Evolutionary conservation across 2,329 filamentous ascomycete genomes (phyloP), one percentile per base, ranked within the genome.

Genomic region (Lachnellula arida): DNA sequence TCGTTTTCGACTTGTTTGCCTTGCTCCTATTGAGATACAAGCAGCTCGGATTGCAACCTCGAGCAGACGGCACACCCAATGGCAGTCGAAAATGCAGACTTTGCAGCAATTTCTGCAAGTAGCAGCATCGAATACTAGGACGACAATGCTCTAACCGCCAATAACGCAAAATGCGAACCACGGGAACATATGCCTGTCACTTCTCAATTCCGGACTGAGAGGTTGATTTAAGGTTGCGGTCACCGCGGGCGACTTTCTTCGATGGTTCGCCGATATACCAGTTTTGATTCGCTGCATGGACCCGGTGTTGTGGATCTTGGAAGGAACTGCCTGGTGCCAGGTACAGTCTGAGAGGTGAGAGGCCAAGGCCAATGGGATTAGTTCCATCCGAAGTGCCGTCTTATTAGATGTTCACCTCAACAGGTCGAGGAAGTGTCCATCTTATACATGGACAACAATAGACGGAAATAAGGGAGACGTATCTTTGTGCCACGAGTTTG

Each of bases 31-130:
- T 35, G 54, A 60, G 56, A 35, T 37, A 54, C 50, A 49, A 52
- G 40, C 46, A 56, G 47, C 37, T 14, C 42, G 46, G 23, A 54
- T 58, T 56, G 44, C 54, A 39, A 51, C 47, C 42, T 44, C 32
- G 22, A 50, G 17, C 46, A 46, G 40, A 42, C 48, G 32, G 40
- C 28, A 44, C 42, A 37, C 25, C 56, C 53, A 58, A 59, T 56
- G 43, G 42, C 25, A 46, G 32, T 25, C 47, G 47, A 46, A 40
- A 39, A 46, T 25, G 46, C 44, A 57, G 37, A 46, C 39, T 51
- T 37, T 58, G 53, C 56, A 54, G 56, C 47, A 35, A 34, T 46
- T 46, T 51, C 58, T 63, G 61, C 61, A 62, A 59, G 54, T 53
- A 50, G 49, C 12, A 49, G 39, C 49, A 55, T 48, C 46, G 32